These are phyloP conservation scores for Entophlyctis helioformis DNA, from an alignment of 192 early-diverging fungal genomes.

Conservation along the genomic window DNA sequence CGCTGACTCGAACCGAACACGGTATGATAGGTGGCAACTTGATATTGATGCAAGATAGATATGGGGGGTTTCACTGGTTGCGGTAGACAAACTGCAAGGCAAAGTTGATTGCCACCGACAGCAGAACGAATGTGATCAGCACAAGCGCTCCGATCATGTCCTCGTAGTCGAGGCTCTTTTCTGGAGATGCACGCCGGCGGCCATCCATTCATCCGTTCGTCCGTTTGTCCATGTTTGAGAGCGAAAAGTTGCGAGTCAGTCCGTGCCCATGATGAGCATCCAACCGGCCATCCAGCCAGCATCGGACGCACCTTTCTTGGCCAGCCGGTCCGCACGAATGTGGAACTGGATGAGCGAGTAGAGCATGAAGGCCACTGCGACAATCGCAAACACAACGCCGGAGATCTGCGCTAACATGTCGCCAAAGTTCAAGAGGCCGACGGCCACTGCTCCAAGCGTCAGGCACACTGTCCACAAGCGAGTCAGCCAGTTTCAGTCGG, in stretches of 20 bases:
- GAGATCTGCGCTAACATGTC: conserved; percentile 35
- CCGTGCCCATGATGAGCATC: background rate
- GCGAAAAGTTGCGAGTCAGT: too few species aligned
- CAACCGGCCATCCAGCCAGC: background rate
- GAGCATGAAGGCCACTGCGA: conserved; percentile 43
- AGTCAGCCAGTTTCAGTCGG: background rate
- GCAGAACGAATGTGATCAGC: conserved; percentile 45
- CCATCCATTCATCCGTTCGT: too few species aligned
- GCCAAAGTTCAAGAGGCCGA: conserved; percentile 59
- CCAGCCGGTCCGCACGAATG: conserved; percentile 38
- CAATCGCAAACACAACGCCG: conserved; percentile 45
- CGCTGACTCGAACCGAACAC: too few species aligned
- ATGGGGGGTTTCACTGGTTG: too few species aligned
- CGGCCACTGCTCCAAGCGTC: conserved; percentile 43
- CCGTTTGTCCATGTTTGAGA: too few species aligned
- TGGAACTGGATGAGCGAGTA: conserved; percentile 55
- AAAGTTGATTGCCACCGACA: conserved; percentile 21
- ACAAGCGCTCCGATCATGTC: conserved; percentile 46
- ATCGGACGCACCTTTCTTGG: conserved; percentile 29
- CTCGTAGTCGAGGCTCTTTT: conserved; percentile 24
- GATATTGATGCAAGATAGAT: too few species aligned
- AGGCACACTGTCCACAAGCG: conserved; percentile 20
- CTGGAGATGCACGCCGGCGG: too few species aligned
- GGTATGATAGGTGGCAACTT: too few species aligned
- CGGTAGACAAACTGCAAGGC: conserved; percentile 7